Conservation (phyloP, 768 basidiomycete genomes). For the Suillus ampliporus region DNA sequence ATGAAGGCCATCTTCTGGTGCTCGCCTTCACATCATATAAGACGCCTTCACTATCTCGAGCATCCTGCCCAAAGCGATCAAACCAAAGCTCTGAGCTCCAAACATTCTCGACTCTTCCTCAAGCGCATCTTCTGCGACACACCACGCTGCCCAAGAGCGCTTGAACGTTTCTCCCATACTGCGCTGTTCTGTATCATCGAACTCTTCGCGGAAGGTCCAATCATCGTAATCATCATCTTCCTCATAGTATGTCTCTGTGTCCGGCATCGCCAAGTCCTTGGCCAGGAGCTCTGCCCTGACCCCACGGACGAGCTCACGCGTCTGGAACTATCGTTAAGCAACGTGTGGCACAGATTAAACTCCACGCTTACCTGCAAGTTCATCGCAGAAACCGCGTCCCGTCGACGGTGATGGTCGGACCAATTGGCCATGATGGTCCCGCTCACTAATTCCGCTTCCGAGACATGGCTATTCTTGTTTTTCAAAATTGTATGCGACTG, state of each 20-base stretch:
- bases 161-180: slow-evolving; percentile 37
- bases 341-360: background rate
- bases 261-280: slow-evolving; percentile 17
- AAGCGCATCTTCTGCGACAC: slow-evolving; percentile 39
- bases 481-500: slow-evolving; percentile 43
- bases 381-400: slow-evolving; percentile 48
- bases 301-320: slow-evolving; percentile 43
- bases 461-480: slow-evolving; percentile 39
- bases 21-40: background rate
- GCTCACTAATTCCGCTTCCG: slow-evolving; percentile 50
- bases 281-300: slow-evolving; percentile 41
- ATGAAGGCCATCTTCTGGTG: background rate
- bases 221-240: slow-evolving; percentile 36
- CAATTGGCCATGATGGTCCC: slow-evolving; percentile 52
- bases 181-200: slow-evolving; percentile 37
- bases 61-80: slow-evolving; percentile 49
- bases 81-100: slow-evolving; percentile 51
- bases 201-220: slow-evolving; percentile 30
- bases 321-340: slow-evolving; percentile 32
- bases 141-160: slow-evolving; percentile 53
- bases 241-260: slow-evolving; percentile 19
- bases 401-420: slow-evolving; percentile 46
- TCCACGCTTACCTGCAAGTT: slow-evolving; percentile 45
- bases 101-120: slow-evolving; percentile 31
- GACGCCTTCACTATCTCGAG: slow-evolving; percentile 47